Evolutionary conservation across 2,329 filamentous ascomycete species (phyloP), one percentile per base, ranked within the genome.

Genomic region (Hypoxylon sp.): DNA sequence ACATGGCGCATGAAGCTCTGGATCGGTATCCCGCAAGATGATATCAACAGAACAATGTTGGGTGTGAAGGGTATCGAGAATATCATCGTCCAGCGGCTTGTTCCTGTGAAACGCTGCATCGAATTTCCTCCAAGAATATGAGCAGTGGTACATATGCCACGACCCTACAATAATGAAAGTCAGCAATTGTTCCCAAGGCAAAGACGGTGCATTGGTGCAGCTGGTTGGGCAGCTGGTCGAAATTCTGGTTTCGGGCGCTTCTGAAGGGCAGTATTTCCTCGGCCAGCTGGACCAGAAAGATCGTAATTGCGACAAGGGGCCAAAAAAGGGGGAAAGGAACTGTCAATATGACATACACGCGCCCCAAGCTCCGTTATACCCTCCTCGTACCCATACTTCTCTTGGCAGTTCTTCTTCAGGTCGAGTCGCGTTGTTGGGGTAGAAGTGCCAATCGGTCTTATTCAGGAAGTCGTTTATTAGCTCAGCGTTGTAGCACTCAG

Each of bases 61-160:
- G 9, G 55, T 51, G 20, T 59, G 55, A 6, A 51, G n/a, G 12
- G 55, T 38, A 33, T 59, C 55, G 20, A 59, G 55, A 11, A 59
- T 59, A 45, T 59, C 46, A 11, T 59, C 55, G 5, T 59, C 55
- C 20, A 59, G 4, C 6, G 46, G 55, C 46, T 59, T 59, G 18
- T 50, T 24, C 16, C 42, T 38, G 4, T 59, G 55, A 9, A 59
- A 59, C 1, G 46, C 55, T 8, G 38, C 46, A 7, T 58, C 55
- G 16, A 59, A 59, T 11, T 51, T 59, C 16, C 55, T 38, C 46
- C 46, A 59, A 4, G 36, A 51, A n/a, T 59, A 51, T 28, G 46
- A 59, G 24, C 46, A 58, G 32, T 59, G 55, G 28, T 59, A 59
- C 46, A 59, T 59, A 26, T 59, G 55, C 46, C 55, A 58, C 3